Base-by-base conservation (phyloP, 805 yeast genomes). In the Tetrapisispora arboricola region DNA sequence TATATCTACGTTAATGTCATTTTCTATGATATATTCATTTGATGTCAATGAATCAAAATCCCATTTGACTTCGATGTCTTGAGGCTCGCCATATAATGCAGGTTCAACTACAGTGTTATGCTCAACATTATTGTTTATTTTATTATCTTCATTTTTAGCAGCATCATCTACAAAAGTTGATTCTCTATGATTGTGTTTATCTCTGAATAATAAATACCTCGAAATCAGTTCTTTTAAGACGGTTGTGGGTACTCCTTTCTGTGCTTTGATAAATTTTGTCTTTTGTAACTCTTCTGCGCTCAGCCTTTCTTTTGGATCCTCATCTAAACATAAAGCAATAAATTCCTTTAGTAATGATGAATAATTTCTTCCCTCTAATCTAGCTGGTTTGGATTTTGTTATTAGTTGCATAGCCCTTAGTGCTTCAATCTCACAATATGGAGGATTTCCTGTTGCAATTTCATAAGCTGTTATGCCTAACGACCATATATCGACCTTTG, bases 401-500 rank as follows among this genome's bases (percentile, higher is more conserved):
- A 92, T 87, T 61, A 92, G 66, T 55, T 86, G 88, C 87, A 92
- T 84, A 1, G 96, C 98, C 64, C 95, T 73, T 66, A 83, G 69
- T 0, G 96, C 96, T 54, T 90, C 98, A 49, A 84, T 84, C 46
- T 92, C 96, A 53, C 95, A 80, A 56, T 88, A 88, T 0, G 99
- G 99, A 5, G 99, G 99, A 51, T 85, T 86, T 0, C 98, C 97
- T 0, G 97, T 88, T 9, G 95, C 94, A 48, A 90, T 80, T 61
- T 92, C 99, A 63, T 79, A 92, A 8, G 87, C 70, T 0, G 98
- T 90, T 45, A 92, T 85, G 13, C 99, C 99, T 36, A 90, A 61
- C 0, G 97, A 88, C 99, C 99, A 92, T 7, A 92, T 84, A 61
- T 92, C 99, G 1, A 95, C 98, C 62, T 81, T 88, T 33, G 80